These are phyloP conservation scores for Malassezia brasiliensis DNA, from an alignment of 1,284 basidiomycete genomes.

Conservation along the genomic window DNA sequence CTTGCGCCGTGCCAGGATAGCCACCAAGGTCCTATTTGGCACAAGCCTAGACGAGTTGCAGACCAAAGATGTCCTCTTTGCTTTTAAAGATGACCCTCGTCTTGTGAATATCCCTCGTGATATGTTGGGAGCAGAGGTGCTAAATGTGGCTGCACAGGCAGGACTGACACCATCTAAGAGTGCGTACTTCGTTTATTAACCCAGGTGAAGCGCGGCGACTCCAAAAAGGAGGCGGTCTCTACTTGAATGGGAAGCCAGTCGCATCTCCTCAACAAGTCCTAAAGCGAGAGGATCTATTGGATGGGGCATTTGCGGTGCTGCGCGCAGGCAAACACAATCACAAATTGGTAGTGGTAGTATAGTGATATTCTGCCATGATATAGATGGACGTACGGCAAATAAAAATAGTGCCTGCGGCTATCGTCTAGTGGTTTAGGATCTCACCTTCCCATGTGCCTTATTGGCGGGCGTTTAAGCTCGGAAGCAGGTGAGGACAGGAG, in stretches of 20 bases:
- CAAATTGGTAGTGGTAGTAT: neutral
- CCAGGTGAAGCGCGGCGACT: conserved; percentile 15
- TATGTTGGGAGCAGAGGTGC: neutral
- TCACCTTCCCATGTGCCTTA: conserved; percentile 19
- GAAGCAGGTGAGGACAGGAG: conserved; percentile 21
- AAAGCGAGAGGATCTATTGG: neutral
- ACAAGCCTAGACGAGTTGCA: conserved; percentile 52
- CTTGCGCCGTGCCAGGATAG: conserved; percentile 55
- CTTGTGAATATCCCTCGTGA: conserved; percentile 8
- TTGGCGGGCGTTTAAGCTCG: conserved; percentile 13
- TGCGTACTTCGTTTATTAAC: conserved; percentile 9
- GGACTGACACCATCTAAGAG: conserved; percentile 12
- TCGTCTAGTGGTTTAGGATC: conserved; percentile 24
- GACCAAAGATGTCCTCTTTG: conserved; percentile 53
- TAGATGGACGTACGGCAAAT: neutral
- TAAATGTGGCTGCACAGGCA: neutral
- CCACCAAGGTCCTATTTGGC: conserved; percentile 59
- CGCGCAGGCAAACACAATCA: conserved; percentile 17
- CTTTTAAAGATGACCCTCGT: conserved; percentile 57
- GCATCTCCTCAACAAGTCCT: neutral
- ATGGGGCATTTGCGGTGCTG: conserved; percentile 13
- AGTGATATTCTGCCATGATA: neutral
- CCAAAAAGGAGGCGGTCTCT: conserved; percentile 15
- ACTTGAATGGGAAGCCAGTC: conserved; percentile 14
- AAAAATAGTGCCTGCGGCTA: conserved; percentile 6